Conservation (phyloP, 2,329 filamentous ascomycete genomes). For the Fusarium equiseti region DNA sequence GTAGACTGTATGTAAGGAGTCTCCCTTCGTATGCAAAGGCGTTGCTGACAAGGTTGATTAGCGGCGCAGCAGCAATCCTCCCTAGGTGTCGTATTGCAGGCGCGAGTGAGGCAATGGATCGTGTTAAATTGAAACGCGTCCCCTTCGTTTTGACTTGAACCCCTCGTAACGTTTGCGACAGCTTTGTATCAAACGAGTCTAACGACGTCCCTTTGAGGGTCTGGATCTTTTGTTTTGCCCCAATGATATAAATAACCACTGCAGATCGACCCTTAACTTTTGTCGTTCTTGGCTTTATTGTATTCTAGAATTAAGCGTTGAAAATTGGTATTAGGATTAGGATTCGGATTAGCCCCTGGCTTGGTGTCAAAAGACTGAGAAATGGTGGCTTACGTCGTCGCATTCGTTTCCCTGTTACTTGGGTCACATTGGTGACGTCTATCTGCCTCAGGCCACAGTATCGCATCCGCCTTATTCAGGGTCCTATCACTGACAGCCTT, state of each 20-base stretch:
- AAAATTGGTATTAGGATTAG: background rate
- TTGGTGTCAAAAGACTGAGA: slow-evolving; percentile 9
- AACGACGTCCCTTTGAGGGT: slow-evolving; percentile 26
- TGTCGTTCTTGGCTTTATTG: background rate
- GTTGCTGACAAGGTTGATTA: background rate
- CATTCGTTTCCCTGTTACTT: slow-evolving; percentile 22
- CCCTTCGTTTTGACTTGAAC: slow-evolving; percentile 1
- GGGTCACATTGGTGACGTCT: slow-evolving; percentile 8
- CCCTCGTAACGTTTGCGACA: slow-evolving; percentile 29
- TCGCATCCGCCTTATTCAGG: slow-evolving; percentile 12
- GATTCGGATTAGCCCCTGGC: slow-evolving; percentile 11
- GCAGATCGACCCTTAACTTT: background rate
- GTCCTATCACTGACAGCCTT: slow-evolving; percentile 18
- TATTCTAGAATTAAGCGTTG: background rate
- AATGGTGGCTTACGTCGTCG: slow-evolving; percentile 38
- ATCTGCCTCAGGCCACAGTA: slow-evolving; percentile 28
- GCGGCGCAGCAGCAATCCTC: slow-evolving; percentile 20
- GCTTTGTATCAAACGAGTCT: background rate
- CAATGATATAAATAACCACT: background rate
- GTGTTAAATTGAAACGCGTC: slow-evolving; percentile 21
- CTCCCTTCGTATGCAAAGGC: slow-evolving; percentile 6
- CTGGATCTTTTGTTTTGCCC: background rate
- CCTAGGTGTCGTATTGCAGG: slow-evolving; percentile 11
- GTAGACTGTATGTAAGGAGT: background rate
- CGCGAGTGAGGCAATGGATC: background rate